Evolutionary conservation across 345 rosid species (phyloP), one percentile per base, ranked within the genome.

Genomic region (Xanthoceras sorbifolium): DNA sequence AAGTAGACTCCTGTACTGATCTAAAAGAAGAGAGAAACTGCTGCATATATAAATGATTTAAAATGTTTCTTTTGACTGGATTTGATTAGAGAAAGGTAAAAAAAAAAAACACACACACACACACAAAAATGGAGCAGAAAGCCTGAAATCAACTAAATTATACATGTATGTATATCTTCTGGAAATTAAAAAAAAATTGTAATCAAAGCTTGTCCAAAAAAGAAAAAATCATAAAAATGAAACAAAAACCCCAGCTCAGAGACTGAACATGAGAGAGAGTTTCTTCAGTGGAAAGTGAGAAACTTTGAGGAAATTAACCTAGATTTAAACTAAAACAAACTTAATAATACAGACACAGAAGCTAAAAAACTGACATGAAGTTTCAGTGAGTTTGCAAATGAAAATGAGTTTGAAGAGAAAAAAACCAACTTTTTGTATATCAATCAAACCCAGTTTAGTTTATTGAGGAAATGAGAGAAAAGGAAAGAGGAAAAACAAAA

Each of bases 31-130:
- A 75, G 7, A 55, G 65, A 64, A 64, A 74, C 50, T 67, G 72
- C 61, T 32, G 69, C 72, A 52, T n/a, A n/a, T n/a, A n/a, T 31
- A 29, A 70, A 69, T 50, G 14, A 31, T 57, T 69, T 60, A 52
- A 76, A 50, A 64, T 54, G 75, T 77, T 78, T 52, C 54, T 4
- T 64, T 81, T 46, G 60, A 23, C 69, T 75, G 63, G 81, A 82
- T 73, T 54, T 72, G 77, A 79, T 77, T 66, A 71, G 22, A 57
- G 28, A 57, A 22, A 50, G n/a, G 17, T 50, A 50, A 50, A 50
- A 42, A 50, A 18, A 50, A n/a, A n/a, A n/a, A n/a, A n/a, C n/a
- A n/a, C n/a, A n/a, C n/a, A n/a, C n/a, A n/a, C n/a, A n/a, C n/a
- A 55, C 62, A 57, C 62, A 55, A 9, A 23, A 26, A 55, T 54